Percentiles rank a stretch among this genome's conserved stretches.
Evolutionary conservation across 306 rosid species (phyloP).

Genomic region (Oxytropis ochrocephala): DNA sequence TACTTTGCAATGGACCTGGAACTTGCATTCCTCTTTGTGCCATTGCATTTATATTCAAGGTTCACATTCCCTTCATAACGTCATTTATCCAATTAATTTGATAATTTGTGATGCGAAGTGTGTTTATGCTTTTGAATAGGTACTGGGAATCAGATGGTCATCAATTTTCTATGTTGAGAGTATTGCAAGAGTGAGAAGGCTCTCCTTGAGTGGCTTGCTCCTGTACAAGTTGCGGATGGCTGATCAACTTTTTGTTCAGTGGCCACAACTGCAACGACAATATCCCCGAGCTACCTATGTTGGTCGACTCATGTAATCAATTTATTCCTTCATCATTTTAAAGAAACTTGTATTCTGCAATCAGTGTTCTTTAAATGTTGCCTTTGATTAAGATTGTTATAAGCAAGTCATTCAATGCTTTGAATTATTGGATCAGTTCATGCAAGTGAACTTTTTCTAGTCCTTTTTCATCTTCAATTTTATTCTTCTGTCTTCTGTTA

Average conservation of each 20-base stretch:
- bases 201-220: conserved; percentile 83
- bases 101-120: conserved; percentile 12
- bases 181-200: conserved; percentile 90
- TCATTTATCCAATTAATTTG: conserved; percentile 1
- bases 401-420: too few relatives aligned
- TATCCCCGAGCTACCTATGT: conserved; percentile 77
- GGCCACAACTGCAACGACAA: conserved; percentile 71
- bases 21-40: conserved; percentile 83
- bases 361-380: background rate
- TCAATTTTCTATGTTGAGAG: conserved; percentile 90
- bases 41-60: conserved; percentile 84
- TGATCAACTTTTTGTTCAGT: conserved; percentile 92
- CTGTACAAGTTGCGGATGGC: conserved; percentile 71
- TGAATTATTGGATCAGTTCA: too few relatives aligned
- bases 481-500: background rate
- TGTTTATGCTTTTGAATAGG: conserved; percentile 32
- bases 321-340: background rate
- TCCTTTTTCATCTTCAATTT: background rate
- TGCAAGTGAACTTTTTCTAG: too few relatives aligned
- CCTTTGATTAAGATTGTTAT: background rate
- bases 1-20: conserved; percentile 96
- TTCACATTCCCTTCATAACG: conserved; percentile 7
- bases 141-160: conserved; percentile 76
- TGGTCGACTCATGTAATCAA: conserved; percentile 83
- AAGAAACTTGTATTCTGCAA: background rate